Percentiles rank a stretch among this genome's conserved stretches.
Evolutionary conservation across 2,329 filamentous ascomycete species (phyloP).

Genomic region (Talaromyces atroroseus): DNA sequence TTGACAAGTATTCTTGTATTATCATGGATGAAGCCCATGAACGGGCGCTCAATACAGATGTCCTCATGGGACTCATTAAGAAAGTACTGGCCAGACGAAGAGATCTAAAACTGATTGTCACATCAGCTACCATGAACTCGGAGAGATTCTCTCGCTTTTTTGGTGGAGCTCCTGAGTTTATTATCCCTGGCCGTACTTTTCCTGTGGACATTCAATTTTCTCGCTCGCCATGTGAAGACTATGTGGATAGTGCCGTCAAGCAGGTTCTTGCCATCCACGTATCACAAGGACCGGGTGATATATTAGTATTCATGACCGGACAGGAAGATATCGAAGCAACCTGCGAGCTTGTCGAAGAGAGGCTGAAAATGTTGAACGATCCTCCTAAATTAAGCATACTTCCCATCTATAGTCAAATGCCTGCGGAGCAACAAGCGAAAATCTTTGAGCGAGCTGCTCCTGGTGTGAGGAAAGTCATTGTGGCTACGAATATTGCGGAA

Average conservation of each 20-base stretch:
- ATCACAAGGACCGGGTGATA: constrained; percentile 86
- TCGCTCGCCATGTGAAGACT: constrained; percentile 90
- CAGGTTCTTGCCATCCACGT: constrained; percentile 95
- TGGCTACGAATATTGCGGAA: constrained; percentile 97
- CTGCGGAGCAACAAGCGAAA: constrained; percentile 92
- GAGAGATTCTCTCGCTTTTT: constrained; percentile 96
- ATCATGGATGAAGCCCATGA: constrained; percentile 99
- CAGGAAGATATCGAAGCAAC: constrained; percentile 98
- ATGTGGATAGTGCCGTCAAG: constrained; percentile 94
- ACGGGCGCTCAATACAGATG: constrained; percentile 90
- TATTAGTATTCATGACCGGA: constrained; percentile 98
- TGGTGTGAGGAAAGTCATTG: constrained; percentile 92
- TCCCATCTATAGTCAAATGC: constrained; percentile 99
- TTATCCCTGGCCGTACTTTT: constrained; percentile 92
- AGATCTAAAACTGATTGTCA: constrained; percentile 94
- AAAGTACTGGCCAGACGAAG: constrained; percentile 85
- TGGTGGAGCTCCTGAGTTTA: constrained; percentile 91
- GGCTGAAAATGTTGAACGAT: constrained; percentile 83
- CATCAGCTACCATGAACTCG: constrained; percentile 97
- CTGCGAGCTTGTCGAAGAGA: constrained; percentile 84
- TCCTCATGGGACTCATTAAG: constrained; percentile 95
- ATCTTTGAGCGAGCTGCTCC: constrained; percentile 90
- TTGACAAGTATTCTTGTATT: constrained; percentile 94
- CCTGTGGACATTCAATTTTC: constrained; percentile 96
- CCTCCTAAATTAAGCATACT: constrained; percentile 90